Percentiles rank a stretch among this genome's conserved stretches.
Evolutionary conservation across 345 rosid genomes (phyloP).

Genomic region (Geranium brycei): DNA sequence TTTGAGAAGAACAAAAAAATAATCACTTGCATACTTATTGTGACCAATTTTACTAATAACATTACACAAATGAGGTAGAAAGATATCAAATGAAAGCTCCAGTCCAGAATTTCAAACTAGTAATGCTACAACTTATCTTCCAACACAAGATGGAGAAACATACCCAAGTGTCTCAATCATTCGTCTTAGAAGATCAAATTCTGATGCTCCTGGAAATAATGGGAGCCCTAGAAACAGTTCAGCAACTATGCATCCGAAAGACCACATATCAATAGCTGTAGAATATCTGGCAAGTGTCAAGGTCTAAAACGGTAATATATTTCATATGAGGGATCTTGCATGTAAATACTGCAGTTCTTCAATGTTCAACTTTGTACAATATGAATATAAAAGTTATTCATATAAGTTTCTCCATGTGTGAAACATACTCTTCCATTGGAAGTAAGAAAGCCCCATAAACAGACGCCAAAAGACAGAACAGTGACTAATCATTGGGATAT

Average conservation of each 20-base stretch:
- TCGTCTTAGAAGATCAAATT: conserved; percentile 84
- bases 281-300: conserved; percentile 69
- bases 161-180: conserved; percentile 92
- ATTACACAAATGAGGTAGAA: background rate
- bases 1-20: background rate
- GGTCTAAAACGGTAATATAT: conserved; percentile 14
- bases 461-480: background rate
- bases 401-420: too few species aligned
- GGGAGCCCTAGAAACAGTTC: conserved; percentile 96
- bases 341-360: too few species aligned
- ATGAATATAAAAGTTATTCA: background rate
- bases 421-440: too few species aligned
- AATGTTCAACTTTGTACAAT: too few species aligned
- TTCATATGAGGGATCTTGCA: background rate
- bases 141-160: conserved; percentile 9
- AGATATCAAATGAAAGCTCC: background rate
- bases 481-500: background rate
- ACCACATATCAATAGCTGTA: conserved; percentile 98
- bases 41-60: background rate
- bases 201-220: conserved; percentile 96
- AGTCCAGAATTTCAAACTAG: background rate
- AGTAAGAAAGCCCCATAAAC: background rate
- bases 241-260: conserved; percentile 99
- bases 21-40: background rate
- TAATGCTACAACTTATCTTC: background rate